Base-by-base conservation (phyloP, 108 stramenopile species). In the Cyclostephanos tholiformis region DNA sequence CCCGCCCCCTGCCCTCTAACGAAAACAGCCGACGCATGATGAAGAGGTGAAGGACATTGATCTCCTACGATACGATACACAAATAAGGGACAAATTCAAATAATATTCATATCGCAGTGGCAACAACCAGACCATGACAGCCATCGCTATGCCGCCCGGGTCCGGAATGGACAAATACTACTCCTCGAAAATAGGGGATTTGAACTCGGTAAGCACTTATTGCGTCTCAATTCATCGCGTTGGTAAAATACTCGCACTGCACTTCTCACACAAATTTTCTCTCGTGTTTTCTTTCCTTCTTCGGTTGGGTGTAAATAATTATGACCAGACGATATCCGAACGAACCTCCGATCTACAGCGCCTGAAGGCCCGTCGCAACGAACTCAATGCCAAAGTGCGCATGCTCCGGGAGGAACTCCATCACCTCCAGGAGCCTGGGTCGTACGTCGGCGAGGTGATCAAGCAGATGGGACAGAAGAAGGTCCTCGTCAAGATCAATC, bases 401-500 rank as follows among this genome's bases (percentile, higher is more conserved):
- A 91, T 98, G 91, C 88, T 98, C 41, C 92, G 97, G 46, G 99
- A 99, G 61, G 99, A 99, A 84, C 91, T 99, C 46, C 83, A 95
- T 65, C 96, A 98, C 76, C 85, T 99, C 52, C 98, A 99, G 81
- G 98, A 99, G 74, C 97, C 98, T 0, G 99, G 98, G 19, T 91
- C 89, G 14, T 98, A 97, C 85, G 98, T 99, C 29, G 99, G 99
- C 61, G 99, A 99, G 84, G 98, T 99, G 61, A 96, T 99, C 62
- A 98, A 99, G 76, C 92, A 94, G 71, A 99, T 99, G 99, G 97
- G 98, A 19, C 97, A 97, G 79, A 94, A 92, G 72, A 99, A 99
- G 77, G 96, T 98, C 1, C 76, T 99, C 26, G 97, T 97, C 48
- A 98, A 99, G 80, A 97, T 99, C 67, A 91, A 98, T 70, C 98